phyloP scores from a whole-genome alignment of 768 basidiomycete species.

The Lentinula detonsa region DNA sequence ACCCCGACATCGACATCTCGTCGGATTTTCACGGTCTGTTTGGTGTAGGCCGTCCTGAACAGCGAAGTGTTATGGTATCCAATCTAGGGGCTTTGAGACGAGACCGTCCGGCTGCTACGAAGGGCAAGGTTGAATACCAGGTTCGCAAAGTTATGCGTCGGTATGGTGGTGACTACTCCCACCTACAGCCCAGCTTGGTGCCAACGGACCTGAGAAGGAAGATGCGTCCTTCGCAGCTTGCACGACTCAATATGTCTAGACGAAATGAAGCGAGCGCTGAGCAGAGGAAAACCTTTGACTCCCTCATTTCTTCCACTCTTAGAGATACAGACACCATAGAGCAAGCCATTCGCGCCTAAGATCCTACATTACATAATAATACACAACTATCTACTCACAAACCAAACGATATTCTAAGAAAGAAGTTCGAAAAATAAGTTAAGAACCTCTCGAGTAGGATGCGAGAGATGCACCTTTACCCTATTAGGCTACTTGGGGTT shows the following conservation, averaged over 20 bases:
- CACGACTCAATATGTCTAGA: conserved; percentile 35
- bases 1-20: conserved; percentile 1
- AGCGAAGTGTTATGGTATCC: neutral
- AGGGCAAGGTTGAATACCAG: conserved; percentile 5
- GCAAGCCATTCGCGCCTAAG: neutral
- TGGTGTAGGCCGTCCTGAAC: neutral
- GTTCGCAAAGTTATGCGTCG: neutral
- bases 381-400: neutral
- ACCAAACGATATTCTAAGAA: neutral
- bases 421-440: neutral
- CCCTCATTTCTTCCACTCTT: conserved; percentile 15
- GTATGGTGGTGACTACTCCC: conserved; percentile 46
- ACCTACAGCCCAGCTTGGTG: conserved; percentile 19
- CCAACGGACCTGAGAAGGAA: conserved; percentile 12
- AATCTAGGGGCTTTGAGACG: neutral
- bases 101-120: neutral
- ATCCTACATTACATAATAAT: neutral
- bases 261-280: conserved; percentile 34
- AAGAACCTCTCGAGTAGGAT: too few relatives aligned
- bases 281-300: conserved; percentile 32
- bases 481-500: neutral
- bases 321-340: neutral
- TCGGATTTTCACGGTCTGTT: neutral
- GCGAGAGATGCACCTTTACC: too few relatives aligned
- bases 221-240: conserved; percentile 37